Evolutionary conservation across 768 basidiomycete genomes (phyloP), one percentile per base, ranked within the genome.

Genomic region (Trametes maxima): DNA sequence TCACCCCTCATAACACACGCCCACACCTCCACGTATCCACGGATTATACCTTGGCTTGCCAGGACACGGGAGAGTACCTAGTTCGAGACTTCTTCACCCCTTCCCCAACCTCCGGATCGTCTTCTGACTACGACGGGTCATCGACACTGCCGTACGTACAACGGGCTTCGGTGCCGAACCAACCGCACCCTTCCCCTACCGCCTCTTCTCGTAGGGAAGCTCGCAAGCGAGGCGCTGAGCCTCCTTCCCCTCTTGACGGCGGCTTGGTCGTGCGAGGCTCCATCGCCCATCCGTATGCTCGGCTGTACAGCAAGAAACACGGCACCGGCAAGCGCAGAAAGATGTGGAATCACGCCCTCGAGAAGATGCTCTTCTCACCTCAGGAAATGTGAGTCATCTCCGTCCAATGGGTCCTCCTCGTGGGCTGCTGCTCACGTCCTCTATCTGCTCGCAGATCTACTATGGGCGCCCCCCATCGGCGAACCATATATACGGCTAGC

Each of bases 311-410:
- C 3, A 86, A 85, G 69, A 68, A 70, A 59, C 85, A 85, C 47
- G 81, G 81, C 49, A 78, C 81, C 5, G 62, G 62, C 13, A 90
- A 90, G 73, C 83, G 86, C 3, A 81, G 89, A 17, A 87, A 85
- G 69, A 87, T 88, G 16, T 92, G 90, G 90, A 87, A 86, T 50
- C 90, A 90, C 63, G 83, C 85, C 1, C 81, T 90, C 59, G 90
- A 92, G 73, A 90, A 90, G 69, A 78, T 78, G 14, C 77, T 91
- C 24, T 91, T 91, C 72, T 79, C 75, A 6, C 80, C 87, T 0
- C 81, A 82, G 49, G 89, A 92, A 71, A 69, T 92, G 87, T 88
- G 63, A 51, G 81, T 79, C 51, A 17, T 33, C 16, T 24, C n/a
- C 16, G 13, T 13, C 17, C 16, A 2, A 25, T n/a, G 43, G 33